Evolutionary conservation across 2,329 filamentous ascomycete genomes (phyloP).

Genomic region (Nemania abortiva): DNA sequence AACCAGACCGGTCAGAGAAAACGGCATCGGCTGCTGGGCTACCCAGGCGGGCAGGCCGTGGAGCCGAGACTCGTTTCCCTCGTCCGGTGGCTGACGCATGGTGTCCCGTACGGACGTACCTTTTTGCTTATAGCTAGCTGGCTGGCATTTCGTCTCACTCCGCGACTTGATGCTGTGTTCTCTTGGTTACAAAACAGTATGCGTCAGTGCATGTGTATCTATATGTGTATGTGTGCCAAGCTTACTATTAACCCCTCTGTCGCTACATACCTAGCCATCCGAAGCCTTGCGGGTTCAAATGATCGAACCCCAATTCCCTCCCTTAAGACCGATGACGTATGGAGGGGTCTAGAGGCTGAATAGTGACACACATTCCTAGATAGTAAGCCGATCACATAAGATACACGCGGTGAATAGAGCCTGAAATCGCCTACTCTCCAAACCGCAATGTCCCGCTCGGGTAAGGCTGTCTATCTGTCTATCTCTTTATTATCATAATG

Average conservation of each 20-base stretch:
- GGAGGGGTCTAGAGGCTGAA: constrained; percentile 21
- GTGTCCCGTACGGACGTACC: constrained; percentile 35
- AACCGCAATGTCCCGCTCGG: constrained; percentile 9
- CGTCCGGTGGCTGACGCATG: constrained; percentile 30
- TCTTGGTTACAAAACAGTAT: constrained; percentile 22
- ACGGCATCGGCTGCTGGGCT: constrained; percentile 34
- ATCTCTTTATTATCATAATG: neutral
- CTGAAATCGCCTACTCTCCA: constrained; percentile 4
- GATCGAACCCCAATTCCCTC: constrained; percentile 12
- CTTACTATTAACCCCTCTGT: neutral
- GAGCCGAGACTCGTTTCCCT: constrained; percentile 32
- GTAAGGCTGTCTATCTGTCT: constrained; percentile 1
- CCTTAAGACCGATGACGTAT: constrained; percentile 21
- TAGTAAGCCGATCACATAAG: constrained; percentile 13
- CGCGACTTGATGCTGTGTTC: constrained; percentile 28
- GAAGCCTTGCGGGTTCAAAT: constrained; percentile 1
- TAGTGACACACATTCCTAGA: constrained; percentile 5
- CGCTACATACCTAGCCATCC: constrained; percentile 5
- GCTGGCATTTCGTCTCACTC: constrained; percentile 28
- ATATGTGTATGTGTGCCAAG: constrained; percentile 11
- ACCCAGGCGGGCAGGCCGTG: constrained; percentile 21
- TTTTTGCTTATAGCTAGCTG: constrained; percentile 16
- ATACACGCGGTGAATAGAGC: constrained; percentile 1
- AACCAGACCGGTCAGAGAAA: constrained; percentile 36
- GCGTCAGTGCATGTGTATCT: constrained; percentile 22